Conservation (phyloP, 2,329 filamentous ascomycete species). For the Cytospora mali region DNA sequence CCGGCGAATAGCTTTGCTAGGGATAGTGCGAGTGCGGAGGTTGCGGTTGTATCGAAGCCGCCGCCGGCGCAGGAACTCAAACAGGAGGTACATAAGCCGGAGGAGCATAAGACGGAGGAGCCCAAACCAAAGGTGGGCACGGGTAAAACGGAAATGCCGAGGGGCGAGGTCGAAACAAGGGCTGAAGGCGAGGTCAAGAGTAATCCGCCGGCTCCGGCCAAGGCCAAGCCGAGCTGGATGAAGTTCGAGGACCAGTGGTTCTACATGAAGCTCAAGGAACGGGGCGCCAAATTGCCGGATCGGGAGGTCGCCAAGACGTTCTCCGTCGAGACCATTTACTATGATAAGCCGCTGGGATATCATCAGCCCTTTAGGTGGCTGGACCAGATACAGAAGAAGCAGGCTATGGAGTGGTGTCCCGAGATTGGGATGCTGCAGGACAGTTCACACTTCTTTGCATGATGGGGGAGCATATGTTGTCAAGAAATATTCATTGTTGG, state of each 20-base stretch:
- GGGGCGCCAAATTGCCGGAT: conserved; percentile 30
- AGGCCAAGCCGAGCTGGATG: conserved; percentile 11
- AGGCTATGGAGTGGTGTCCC: conserved; percentile 37
- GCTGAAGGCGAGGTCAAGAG: neutral
- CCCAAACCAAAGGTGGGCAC: neutral
- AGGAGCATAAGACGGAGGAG: neutral
- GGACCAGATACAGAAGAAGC: conserved; percentile 29
- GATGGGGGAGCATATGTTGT: neutral
- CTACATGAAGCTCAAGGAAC: conserved; percentile 38
- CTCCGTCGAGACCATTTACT: conserved; percentile 33
- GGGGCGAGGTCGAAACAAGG: neutral
- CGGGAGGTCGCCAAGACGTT: conserved; percentile 32
- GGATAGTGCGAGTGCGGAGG: neutral
- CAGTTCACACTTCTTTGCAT: conserved; percentile 20
- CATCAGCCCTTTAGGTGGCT: conserved; percentile 34
- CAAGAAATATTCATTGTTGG: neutral
- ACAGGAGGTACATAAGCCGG: neutral
- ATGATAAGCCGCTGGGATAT: conserved; percentile 34
- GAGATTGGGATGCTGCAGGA: conserved; percentile 33
- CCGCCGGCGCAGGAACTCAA: neutral
- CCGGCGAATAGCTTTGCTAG: conserved; percentile 22
- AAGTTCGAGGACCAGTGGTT: conserved; percentile 36
- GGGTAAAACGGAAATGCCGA: neutral
- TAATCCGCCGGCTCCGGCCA: neutral
- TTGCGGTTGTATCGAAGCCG: neutral